Evolutionary conservation across 2,329 filamentous ascomycete genomes (phyloP).

Genomic region (Simplicillium aogashimaense): DNA sequence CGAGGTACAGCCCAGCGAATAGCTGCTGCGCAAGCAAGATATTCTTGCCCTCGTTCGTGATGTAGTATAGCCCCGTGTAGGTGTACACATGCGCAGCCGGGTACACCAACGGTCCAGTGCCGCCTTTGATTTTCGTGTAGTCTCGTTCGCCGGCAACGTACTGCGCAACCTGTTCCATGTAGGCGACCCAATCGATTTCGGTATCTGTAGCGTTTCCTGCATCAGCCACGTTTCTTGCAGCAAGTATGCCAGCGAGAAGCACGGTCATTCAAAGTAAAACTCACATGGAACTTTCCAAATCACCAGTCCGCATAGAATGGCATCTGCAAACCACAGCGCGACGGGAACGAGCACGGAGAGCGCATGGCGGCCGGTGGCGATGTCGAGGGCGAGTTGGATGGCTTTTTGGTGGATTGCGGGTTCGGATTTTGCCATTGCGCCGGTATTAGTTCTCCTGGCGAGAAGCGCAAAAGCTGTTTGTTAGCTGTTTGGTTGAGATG

Average conservation of each 20-base stretch:
- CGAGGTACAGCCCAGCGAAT: constrained; percentile 72
- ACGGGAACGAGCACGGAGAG: constrained; percentile 43
- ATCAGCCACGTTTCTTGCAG: not conserved
- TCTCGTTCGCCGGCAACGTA: constrained; percentile 78
- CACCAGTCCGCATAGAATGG: constrained; percentile 60
- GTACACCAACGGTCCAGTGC: constrained; percentile 89
- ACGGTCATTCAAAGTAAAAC: constrained; percentile 19
- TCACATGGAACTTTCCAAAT: constrained; percentile 79
- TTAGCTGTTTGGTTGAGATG: constrained; percentile 3
- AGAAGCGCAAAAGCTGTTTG: not conserved
- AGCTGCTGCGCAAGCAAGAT: constrained; percentile 74
- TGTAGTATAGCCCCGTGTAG: constrained; percentile 67
- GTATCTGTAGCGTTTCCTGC: constrained; percentile 49
- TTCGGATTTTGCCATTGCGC: constrained; percentile 1
- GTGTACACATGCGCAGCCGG: constrained; percentile 90
- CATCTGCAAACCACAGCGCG: constrained; percentile 60
- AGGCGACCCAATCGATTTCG: constrained; percentile 95
- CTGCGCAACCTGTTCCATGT: constrained; percentile 86
- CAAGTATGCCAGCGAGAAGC: not conserved
- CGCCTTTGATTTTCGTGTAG: constrained; percentile 76
- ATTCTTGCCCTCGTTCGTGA: constrained; percentile 68
- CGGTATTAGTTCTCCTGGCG: not conserved
- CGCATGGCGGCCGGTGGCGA: constrained; percentile 37
- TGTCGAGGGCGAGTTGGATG: constrained; percentile 24
- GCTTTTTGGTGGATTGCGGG: constrained; percentile 16